A percentile compares a stretch with the other conserved stretches of the same genome.
phyloP scores from a whole-genome alignment of 2,329 filamentous ascomycete genomes.

The Monilinia fructigena region DNA sequence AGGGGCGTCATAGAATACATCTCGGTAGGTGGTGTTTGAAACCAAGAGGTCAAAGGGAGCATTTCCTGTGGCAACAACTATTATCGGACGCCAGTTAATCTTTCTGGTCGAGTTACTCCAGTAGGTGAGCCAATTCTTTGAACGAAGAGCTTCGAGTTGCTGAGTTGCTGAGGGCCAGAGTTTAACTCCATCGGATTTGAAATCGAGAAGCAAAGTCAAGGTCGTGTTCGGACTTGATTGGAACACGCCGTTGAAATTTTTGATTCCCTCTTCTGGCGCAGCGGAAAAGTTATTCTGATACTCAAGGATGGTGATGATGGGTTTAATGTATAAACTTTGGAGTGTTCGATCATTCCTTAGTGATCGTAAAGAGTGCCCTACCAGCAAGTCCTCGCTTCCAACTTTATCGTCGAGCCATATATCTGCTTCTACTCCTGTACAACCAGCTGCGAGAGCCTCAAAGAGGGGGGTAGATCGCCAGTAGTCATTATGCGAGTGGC shows the following conservation, averaged over 20 bases:
- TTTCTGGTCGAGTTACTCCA: slow-evolving; percentile 42
- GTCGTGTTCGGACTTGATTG: slow-evolving; percentile 23
- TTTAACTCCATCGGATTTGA: slow-evolving; percentile 46
- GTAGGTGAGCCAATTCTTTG: slow-evolving; percentile 42
- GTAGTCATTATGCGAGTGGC: slow-evolving; percentile 57
- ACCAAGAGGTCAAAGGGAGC: slow-evolving; percentile 43
- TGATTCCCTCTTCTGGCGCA: slow-evolving; percentile 1
- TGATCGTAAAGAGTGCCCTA: slow-evolving; percentile 55
- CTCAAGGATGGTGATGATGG: slow-evolving; percentile 54
- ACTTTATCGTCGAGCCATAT: slow-evolving; percentile 58
- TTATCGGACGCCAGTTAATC: slow-evolving; percentile 44
- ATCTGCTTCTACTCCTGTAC: slow-evolving; percentile 58
- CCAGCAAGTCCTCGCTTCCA: slow-evolving; percentile 44
- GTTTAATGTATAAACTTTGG: slow-evolving; percentile 57
- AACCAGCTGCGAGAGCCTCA: slow-evolving; percentile 55
- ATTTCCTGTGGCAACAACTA: slow-evolving; percentile 51
- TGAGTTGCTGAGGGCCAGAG: slow-evolving; percentile 43
- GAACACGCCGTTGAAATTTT: slow-evolving; percentile 28
- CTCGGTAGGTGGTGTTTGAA: slow-evolving; percentile 44
- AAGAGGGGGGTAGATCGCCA: slow-evolving; percentile 48
- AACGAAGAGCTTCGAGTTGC: slow-evolving; percentile 45
- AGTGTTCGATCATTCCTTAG: slow-evolving; percentile 54
- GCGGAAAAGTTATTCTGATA: slow-evolving; percentile 45
- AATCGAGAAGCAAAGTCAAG: slow-evolving; percentile 50
- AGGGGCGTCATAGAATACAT: slow-evolving; percentile 51